phyloP scores from a whole-genome alignment of 2,329 filamentous ascomycete genomes.

The Epichloe aotearoae region DNA sequence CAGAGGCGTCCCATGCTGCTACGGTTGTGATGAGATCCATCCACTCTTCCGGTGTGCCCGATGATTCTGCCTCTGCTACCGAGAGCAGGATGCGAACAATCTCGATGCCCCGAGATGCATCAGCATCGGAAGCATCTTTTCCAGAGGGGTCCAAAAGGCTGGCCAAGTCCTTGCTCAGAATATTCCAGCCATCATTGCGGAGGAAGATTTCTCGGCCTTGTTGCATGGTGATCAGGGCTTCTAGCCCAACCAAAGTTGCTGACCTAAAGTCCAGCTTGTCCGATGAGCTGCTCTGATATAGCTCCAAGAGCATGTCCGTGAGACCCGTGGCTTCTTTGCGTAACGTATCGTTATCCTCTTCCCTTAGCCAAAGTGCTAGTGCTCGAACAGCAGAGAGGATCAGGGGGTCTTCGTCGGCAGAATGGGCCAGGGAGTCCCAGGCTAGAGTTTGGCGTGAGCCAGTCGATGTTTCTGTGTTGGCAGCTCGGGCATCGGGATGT shows the following conservation, averaged over 20 bases:
- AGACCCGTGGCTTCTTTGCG: conserved; percentile 44
- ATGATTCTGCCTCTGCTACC: conserved; percentile 33
- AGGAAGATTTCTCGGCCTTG: conserved; percentile 36
- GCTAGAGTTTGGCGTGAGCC: conserved; percentile 36
- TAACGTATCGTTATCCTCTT: conserved; percentile 50
- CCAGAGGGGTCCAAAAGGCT: conserved; percentile 24
- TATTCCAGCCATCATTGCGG: conserved; percentile 38
- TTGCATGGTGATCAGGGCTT: conserved; percentile 39
- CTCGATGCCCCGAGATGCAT: conserved; percentile 36
- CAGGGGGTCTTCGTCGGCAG: conserved; percentile 38
- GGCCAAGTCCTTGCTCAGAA: conserved; percentile 37
- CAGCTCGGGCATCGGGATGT: conserved; percentile 40
- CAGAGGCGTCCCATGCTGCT: conserved; percentile 32
- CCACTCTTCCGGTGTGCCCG: conserved; percentile 39
- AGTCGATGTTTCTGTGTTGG: conserved; percentile 28
- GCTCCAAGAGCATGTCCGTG: conserved; percentile 49
- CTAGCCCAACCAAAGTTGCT: conserved; percentile 44
- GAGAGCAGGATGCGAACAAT: conserved; percentile 42
- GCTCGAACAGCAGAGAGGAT: conserved; percentile 44
- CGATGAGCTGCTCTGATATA: conserved; percentile 34
- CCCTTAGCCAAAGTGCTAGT: conserved; percentile 53
- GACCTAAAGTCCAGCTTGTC: conserved; percentile 38
- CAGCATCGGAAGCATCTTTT: conserved; percentile 10
- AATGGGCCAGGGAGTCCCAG: conserved; percentile 43
- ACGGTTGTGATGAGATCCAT: conserved; percentile 39